These are phyloP conservation scores for Bertia moriformis DNA, from an alignment of 2,329 filamentous ascomycete genomes.

Conservation along the genomic window DNA sequence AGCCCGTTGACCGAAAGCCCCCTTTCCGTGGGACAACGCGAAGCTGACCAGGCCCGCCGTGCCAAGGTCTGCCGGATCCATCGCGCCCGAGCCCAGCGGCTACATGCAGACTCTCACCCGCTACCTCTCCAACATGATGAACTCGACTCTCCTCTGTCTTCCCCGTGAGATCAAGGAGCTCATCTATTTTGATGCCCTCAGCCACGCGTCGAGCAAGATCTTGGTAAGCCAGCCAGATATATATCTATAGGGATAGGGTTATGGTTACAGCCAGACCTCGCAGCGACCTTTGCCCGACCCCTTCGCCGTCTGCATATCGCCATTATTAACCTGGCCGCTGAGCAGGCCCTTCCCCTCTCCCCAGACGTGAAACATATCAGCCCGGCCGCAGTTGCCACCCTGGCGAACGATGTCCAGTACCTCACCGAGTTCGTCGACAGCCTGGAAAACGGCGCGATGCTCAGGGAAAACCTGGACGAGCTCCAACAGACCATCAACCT, in stretches of 20 bases:
- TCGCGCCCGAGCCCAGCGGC: constrained; percentile 64
- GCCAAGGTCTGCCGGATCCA: no score
- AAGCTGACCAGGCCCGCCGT: neutral
- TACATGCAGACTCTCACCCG: constrained; percentile 92
- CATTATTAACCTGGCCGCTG: constrained; percentile 5
- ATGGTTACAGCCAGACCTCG: neutral
- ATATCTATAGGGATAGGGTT: constrained; percentile 3
- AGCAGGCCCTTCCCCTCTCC: constrained; percentile 61
- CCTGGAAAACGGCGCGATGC: constrained; percentile 70
- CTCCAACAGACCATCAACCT: constrained; percentile 82
- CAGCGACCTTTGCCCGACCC: neutral
- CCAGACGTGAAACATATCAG: constrained; percentile 74
- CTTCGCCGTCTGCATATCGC: constrained; percentile 6
- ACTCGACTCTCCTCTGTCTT: constrained; percentile 78
- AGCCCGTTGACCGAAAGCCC: no score
- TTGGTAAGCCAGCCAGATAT: constrained; percentile 34
- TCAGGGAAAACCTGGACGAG: constrained; percentile 80
- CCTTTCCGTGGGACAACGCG: no score
- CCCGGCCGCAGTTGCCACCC: constrained; percentile 64
- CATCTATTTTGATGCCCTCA: constrained; percentile 92
- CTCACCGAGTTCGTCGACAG: constrained; percentile 75
- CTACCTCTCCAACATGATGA: constrained; percentile 94
- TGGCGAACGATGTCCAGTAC: constrained; percentile 72
- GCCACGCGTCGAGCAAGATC: constrained; percentile 76
- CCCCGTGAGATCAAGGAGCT: constrained; percentile 92